These are phyloP conservation scores for Nannizziopsis barbatae DNA, from an alignment of 2,329 filamentous ascomycete species.

Conservation along the genomic window DNA sequence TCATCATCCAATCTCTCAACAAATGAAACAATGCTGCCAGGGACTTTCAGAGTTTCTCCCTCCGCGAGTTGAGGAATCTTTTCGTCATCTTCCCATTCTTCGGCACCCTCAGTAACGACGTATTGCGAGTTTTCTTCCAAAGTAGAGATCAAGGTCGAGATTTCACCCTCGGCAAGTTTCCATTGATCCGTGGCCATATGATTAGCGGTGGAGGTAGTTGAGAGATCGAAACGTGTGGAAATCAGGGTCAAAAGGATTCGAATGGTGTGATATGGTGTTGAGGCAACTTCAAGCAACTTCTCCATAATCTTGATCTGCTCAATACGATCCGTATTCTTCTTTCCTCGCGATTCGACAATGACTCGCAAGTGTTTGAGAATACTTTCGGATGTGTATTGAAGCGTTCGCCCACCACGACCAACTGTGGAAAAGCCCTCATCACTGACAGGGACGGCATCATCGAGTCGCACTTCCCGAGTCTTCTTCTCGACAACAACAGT, in stretches of 20 bases:
- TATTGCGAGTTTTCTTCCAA: slow-evolving; percentile 71
- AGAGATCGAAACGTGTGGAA: slow-evolving; percentile 88
- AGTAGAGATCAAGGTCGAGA: slow-evolving; percentile 62
- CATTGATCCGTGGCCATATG: slow-evolving; percentile 95
- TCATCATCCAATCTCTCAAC: slow-evolving; percentile 94
- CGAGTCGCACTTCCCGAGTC: slow-evolving; percentile 32
- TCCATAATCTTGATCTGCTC: slow-evolving; percentile 98
- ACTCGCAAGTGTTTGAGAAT: slow-evolving; percentile 93
- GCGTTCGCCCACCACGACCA: slow-evolving; percentile 73
- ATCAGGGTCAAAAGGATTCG: slow-evolving; percentile 84
- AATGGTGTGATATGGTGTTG: slow-evolving; percentile 85
- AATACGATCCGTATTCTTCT: slow-evolving; percentile 92
- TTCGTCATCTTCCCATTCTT: slow-evolving; percentile 99
- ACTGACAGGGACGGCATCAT: slow-evolving; percentile 40
- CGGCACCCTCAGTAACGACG: slow-evolving; percentile 78
- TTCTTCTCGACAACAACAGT: slow-evolving; percentile 43
- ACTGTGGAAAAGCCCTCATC: slow-evolving; percentile 85
- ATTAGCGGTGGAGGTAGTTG: slow-evolving; percentile 56
- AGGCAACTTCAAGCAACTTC: slow-evolving; percentile 80
- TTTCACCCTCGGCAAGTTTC: slow-evolving; percentile 86
- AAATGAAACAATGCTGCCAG: slow-evolving; percentile 88
- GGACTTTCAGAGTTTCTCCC: slow-evolving; percentile 76
- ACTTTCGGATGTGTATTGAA: slow-evolving; percentile 91
- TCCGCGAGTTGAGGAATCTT: slow-evolving; percentile 65
- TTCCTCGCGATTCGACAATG: slow-evolving; percentile 90